Evolutionary conservation across 768 basidiomycete species (phyloP).

Genomic region (Collybiopsis confluens): DNA sequence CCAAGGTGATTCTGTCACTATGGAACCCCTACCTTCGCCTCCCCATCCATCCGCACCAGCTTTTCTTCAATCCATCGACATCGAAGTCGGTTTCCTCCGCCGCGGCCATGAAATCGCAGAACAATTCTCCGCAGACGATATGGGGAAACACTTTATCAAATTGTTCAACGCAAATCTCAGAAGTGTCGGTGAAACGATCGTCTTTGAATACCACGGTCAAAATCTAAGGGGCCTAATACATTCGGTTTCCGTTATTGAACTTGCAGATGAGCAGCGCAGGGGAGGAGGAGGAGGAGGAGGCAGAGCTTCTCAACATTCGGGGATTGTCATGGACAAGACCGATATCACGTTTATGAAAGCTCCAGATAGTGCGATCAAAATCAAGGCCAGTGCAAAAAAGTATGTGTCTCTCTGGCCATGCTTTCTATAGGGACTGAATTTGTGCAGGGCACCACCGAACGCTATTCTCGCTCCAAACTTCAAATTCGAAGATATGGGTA

Average conservation of each 20-base stretch:
- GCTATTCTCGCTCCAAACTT: conserved; percentile 97
- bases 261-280: conserved; percentile 56
- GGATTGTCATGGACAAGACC: conserved; percentile 88
- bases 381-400: conserved; percentile 92
- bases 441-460: conserved; percentile 75
- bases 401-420: conserved; percentile 28
- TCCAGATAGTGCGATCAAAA: conserved; percentile 72
- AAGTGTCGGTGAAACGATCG: conserved; percentile 61
- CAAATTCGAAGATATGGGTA: conserved; percentile 99
- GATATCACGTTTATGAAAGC: conserved; percentile 89
- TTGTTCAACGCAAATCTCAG: conserved; percentile 73
- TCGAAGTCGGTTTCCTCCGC: conserved; percentile 70
- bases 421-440: conserved; percentile 1
- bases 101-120: conserved; percentile 52
- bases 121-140: conserved; percentile 85
- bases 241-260: conserved; percentile 53
- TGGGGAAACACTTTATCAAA: conserved; percentile 68
- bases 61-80: conserved; percentile 74
- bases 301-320: conserved; percentile 37
- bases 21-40: conserved; percentile 57
- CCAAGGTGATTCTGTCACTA: conserved; percentile 68
- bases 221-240: conserved; percentile 71
- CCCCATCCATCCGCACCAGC: conserved; percentile 46
- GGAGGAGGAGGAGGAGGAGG: conserved; percentile 25
- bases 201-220: conserved; percentile 87